A percentile compares a stretch with the other conserved stretches of the same genome.
phyloP scores from a whole-genome alignment of 331 rosid species.

The Malus hybrid region DNA sequence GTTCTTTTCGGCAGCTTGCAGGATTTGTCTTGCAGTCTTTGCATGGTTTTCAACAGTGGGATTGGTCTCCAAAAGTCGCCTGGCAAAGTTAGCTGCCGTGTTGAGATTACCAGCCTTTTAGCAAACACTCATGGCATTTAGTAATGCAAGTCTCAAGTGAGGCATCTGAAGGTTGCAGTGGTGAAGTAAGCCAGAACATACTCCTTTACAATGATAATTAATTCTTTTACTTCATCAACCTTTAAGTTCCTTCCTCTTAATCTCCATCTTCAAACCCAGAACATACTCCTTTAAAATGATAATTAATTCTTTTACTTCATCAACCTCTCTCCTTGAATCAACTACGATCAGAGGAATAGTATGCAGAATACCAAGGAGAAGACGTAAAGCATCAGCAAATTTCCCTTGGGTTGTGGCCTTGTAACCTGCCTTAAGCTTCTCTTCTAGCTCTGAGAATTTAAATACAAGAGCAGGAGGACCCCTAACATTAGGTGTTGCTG shows the following conservation, averaged over 20 bases:
- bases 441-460: too few species aligned
- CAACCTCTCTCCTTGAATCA: not conserved
- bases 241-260: constrained; percentile 13
- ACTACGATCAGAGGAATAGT: too few species aligned
- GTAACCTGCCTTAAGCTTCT: too few species aligned
- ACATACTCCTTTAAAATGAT: constrained; percentile 14
- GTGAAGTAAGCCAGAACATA: constrained; percentile 24
- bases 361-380: too few species aligned
- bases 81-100: constrained; percentile 19
- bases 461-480: too few species aligned
- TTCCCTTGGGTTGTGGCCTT: too few species aligned
- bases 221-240: too few species aligned
- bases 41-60: constrained; percentile 11
- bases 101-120: constrained; percentile 13
- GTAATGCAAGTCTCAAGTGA: constrained; percentile 16
- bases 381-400: too few species aligned
- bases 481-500: too few species aligned
- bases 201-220: too few species aligned
- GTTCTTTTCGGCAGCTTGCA: constrained; percentile 20
- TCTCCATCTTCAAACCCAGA: constrained; percentile 17
- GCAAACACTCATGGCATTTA: constrained; percentile 17
- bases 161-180: constrained; percentile 20
- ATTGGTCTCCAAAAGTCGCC: constrained; percentile 16
- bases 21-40: constrained; percentile 10
- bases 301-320: constrained; percentile 19